phyloP scores from a whole-genome alignment of 179 eudicot species.

The Camellia oleifera region DNA sequence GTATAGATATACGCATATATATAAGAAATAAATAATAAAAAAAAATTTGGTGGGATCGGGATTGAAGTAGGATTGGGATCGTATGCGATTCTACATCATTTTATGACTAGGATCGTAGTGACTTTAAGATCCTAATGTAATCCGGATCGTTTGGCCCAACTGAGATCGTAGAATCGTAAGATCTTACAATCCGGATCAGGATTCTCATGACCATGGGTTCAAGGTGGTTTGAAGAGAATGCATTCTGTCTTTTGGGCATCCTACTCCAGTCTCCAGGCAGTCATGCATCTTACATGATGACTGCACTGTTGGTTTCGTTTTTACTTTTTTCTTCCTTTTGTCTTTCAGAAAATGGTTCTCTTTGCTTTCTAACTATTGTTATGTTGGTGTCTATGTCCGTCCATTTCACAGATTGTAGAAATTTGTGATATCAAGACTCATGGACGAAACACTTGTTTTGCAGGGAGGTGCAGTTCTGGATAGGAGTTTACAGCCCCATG shows the following conservation, averaged over 20 bases:
- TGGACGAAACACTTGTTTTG: slow-evolving; percentile 22
- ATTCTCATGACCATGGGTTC: not conserved
- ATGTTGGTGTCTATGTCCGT: not conserved
- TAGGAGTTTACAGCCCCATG: slow-evolving; percentile 84
- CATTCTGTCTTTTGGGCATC: not conserved
- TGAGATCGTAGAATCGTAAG: too few species aligned
- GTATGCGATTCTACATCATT: too few species aligned
- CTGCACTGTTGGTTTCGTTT: not conserved
- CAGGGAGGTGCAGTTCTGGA: slow-evolving; percentile 78
- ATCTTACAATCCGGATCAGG: too few species aligned
- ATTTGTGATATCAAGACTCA: not conserved
- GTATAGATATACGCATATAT: too few species aligned
- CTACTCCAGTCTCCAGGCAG: not conserved
- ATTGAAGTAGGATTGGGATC: too few species aligned
- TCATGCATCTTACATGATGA: not conserved
- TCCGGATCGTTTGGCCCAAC: too few species aligned
- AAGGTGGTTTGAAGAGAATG: slow-evolving; percentile 1
- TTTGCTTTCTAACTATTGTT: not conserved
- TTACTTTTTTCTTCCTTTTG: not conserved
- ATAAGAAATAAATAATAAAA: too few species aligned
- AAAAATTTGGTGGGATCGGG: too few species aligned
- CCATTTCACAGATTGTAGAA: not conserved
- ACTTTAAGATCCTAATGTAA: too few species aligned
- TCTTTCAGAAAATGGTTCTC: slow-evolving; percentile 1
- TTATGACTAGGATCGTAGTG: too few species aligned